These are phyloP conservation scores for Gossypium sturtianum DNA, from an alignment of 345 rosid genomes.

Conservation along the genomic window DNA sequence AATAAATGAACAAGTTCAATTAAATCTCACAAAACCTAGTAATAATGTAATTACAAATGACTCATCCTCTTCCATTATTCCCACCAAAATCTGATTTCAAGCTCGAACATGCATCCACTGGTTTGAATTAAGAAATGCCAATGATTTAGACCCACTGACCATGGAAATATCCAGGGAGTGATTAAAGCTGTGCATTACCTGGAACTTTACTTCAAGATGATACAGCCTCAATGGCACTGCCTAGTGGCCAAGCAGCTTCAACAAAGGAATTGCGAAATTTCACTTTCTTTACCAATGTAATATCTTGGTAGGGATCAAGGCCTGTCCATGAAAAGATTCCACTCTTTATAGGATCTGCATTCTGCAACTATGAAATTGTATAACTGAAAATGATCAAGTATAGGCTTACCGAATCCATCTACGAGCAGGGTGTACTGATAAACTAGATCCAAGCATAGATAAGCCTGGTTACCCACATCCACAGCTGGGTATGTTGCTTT, in stretches of 20 bases:
- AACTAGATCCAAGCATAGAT: constrained; percentile 90
- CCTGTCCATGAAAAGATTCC: constrained; percentile 30
- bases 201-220: constrained; percentile 33
- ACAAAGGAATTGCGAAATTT: constrained; percentile 55
- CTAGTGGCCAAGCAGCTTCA: constrained; percentile 99
- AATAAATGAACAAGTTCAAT: constrained; percentile 27
- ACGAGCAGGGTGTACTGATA: constrained; percentile 76
- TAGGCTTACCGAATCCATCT: constrained; percentile 76
- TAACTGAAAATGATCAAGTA: neutral
- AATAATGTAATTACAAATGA: constrained; percentile 30
- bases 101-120: neutral
- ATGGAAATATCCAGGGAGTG: neutral
- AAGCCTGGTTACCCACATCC: constrained; percentile 55
- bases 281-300: constrained; percentile 80
- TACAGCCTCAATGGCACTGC: constrained; percentile 93
- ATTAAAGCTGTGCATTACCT: neutral
- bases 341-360: neutral
- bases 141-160: neutral
- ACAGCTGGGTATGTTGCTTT: constrained; percentile 44
- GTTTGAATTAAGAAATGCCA: neutral
- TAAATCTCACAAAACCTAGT: neutral
- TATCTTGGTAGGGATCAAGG: constrained; percentile 65
- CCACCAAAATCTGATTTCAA: constrained; percentile 21
- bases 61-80: constrained; percentile 18
- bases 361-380: neutral